These are phyloP conservation scores for Aphanomyces euteiches DNA, from an alignment of 352 stramenopile species.

Conservation along the genomic window DNA sequence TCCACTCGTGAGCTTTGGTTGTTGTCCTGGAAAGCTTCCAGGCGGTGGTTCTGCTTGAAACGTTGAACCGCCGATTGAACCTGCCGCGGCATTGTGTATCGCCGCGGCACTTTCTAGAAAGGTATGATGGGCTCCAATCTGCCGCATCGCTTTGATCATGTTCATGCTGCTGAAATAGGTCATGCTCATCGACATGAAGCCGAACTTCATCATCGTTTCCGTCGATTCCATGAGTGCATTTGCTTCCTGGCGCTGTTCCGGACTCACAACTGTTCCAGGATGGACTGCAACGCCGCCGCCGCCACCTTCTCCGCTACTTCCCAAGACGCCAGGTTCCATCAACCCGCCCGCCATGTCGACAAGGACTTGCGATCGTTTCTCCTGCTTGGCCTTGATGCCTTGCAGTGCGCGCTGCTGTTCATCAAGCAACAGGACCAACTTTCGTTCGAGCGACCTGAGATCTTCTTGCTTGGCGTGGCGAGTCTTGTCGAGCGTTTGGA, in stretches of 20 bases:
- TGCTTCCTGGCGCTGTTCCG: slow-evolving; percentile 86
- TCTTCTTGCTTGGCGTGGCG: slow-evolving; percentile 90
- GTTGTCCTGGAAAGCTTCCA: slow-evolving; percentile 57
- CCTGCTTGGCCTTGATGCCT: slow-evolving; percentile 35
- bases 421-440: slow-evolving; percentile 92
- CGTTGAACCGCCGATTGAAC: background rate
- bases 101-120: slow-evolving; percentile 77
- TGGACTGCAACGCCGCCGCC: background rate
- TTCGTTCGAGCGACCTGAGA: slow-evolving; percentile 89
- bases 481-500: slow-evolving; percentile 81
- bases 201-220: slow-evolving; percentile 98
- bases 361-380: slow-evolving; percentile 24
- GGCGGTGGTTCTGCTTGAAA: slow-evolving; percentile 51
- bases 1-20: slow-evolving; percentile 57
- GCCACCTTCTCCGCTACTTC: background rate
- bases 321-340: slow-evolving; percentile 1
- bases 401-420: slow-evolving; percentile 91
- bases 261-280: slow-evolving; percentile 34
- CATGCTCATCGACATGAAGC: slow-evolving; percentile 97
- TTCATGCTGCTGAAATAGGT: slow-evolving; percentile 97
- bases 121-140: slow-evolving; percentile 89
- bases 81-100: slow-evolving; percentile 46
- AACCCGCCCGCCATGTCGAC: slow-evolving; percentile 20
- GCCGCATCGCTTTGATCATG: slow-evolving; percentile 96
- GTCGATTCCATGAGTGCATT: slow-evolving; percentile 92